Evolutionary conservation across 1,284 basidiomycete species (phyloP), one percentile per base, ranked within the genome.

Genomic region (Tylopilus orsonianus): DNA sequence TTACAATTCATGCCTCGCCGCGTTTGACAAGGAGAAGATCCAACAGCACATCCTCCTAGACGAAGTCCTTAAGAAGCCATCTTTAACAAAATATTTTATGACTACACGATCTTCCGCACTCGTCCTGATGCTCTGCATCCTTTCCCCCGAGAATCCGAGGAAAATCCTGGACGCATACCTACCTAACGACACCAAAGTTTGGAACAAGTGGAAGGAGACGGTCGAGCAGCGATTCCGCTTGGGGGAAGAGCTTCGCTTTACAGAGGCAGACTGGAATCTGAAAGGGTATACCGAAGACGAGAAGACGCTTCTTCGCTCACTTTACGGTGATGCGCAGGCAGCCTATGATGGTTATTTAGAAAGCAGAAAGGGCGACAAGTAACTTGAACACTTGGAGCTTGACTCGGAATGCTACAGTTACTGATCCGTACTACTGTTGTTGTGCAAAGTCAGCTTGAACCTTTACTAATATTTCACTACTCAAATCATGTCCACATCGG

Each of bases 1-100:
- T 3, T 63, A 63, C 44, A 65, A 61, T 34, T 49, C 50, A 6
- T 59, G 39, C 29, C 47, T 65, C 5, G 62, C 64, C 5, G 53
- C 56, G 9, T 45, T 58, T 9, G 59, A 62, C 44, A 59, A 56
- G 46, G 61, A 61, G 8, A 49, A 56, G 37, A 51, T 65, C n/a
- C 61, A 57, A 35, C 52, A 42, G 8, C 39, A 51, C 18, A 48
- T 64, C 16, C 16, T 65, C 10, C 19, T 56, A 27, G 36, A 57
- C 14, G 44, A 51, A 3, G 44, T 63, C 24, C 52, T 56, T 19
- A 5, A 19, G 13, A 14, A 20, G 2, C 56, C 61, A 1, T 16
- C 12, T 4, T 23, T 56, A 32, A 50, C 44, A 18, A 59, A 53
- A 38, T 64, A 52, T 29, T 42, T 18, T 8, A 33, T 66, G 23